phyloP scores from a whole-genome alignment of 805 yeast genomes.

The Candida methanosorbosa region DNA sequence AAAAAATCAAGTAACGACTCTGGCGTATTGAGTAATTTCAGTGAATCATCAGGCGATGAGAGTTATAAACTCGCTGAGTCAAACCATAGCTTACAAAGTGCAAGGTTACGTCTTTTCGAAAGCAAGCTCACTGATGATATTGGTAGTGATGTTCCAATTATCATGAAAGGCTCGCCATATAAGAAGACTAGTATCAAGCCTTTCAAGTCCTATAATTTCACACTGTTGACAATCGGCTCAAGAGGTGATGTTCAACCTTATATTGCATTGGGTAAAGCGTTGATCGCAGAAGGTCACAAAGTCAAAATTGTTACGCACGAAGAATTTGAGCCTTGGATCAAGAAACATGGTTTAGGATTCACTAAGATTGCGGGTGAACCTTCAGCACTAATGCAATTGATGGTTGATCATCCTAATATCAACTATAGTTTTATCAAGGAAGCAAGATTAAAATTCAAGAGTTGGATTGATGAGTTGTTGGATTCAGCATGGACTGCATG shows the following conservation, averaged over 20 bases:
- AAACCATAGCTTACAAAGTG: slow-evolving; percentile 33
- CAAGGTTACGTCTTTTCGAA: slow-evolving; percentile 58
- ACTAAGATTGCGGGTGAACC: slow-evolving; percentile 86
- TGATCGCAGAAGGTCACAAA: slow-evolving; percentile 71
- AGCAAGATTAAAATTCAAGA: slow-evolving; percentile 69
- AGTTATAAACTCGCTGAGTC: slow-evolving; percentile 21
- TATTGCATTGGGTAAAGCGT: slow-evolving; percentile 78
- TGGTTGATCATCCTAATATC: slow-evolving; percentile 87
- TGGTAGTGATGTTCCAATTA: slow-evolving; percentile 61
- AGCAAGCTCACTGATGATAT: slow-evolving; percentile 50
- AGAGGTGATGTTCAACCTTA: slow-evolving; percentile 97
- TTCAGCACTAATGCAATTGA: slow-evolving; percentile 79
- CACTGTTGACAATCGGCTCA: slow-evolving; percentile 83
- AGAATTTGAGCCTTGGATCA: slow-evolving; percentile 76
- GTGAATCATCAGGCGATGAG: slow-evolving; percentile 12
- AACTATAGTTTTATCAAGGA: slow-evolving; percentile 77
- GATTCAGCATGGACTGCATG: slow-evolving; percentile 80
- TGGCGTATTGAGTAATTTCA: not conserved
- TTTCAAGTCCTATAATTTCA: slow-evolving; percentile 44
- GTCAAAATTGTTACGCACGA: slow-evolving; percentile 81
- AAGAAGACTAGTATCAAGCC: slow-evolving; percentile 37
- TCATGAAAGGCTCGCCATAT: slow-evolving; percentile 58
- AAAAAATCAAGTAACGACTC: slow-evolving; percentile 15
- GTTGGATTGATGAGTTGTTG: slow-evolving; percentile 76
- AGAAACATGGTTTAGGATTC: slow-evolving; percentile 57